phyloP scores from a whole-genome alignment of 1,284 basidiomycete genomes.

The Caloboletus firmus region DNA sequence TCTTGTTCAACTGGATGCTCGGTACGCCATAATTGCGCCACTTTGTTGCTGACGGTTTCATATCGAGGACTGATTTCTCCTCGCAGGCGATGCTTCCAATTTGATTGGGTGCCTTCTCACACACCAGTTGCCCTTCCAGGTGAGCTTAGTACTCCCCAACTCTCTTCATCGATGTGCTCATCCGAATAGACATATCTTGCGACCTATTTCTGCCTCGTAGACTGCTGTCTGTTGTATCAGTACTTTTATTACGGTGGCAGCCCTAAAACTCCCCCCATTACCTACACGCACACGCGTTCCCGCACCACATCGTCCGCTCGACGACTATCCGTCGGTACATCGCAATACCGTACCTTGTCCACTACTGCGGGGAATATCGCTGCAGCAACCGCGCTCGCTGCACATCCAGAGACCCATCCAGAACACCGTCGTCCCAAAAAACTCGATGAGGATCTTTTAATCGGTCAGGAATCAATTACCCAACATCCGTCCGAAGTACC shows the following conservation, averaged over 20 bases:
- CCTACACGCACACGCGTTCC: slow-evolving; percentile 42
- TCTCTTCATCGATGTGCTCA: not conserved
- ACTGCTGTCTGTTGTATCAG: slow-evolving; percentile 71
- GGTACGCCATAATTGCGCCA: slow-evolving; percentile 49
- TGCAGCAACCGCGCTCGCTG: slow-evolving; percentile 61
- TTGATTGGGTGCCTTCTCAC: slow-evolving; percentile 88
- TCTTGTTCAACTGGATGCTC: slow-evolving; percentile 86
- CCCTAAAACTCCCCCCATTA: slow-evolving; percentile 37
- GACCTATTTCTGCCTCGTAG: slow-evolving; percentile 82
- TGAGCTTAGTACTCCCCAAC: slow-evolving; percentile 37
- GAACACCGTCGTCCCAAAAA: slow-evolving; percentile 28
- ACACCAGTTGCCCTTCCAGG: slow-evolving; percentile 92
- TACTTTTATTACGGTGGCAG: slow-evolving; percentile 69
- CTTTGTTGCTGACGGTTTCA: not conserved
- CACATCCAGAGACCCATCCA: slow-evolving; percentile 50
- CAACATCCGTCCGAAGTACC: slow-evolving; percentile 34
- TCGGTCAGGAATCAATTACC: slow-evolving; percentile 18
- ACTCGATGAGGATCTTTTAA: slow-evolving; percentile 17
- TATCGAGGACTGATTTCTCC: slow-evolving; percentile 5
- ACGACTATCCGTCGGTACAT: slow-evolving; percentile 49
- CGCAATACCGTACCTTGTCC: slow-evolving; percentile 68
- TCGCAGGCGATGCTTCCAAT: slow-evolving; percentile 83
- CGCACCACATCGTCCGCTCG: slow-evolving; percentile 45
- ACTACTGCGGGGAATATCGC: slow-evolving; percentile 67
- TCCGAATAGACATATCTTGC: slow-evolving; percentile 79